These are phyloP conservation scores for Fusarium sp. DNA, from an alignment of 2,329 filamentous ascomycete species.

Conservation along the genomic window DNA sequence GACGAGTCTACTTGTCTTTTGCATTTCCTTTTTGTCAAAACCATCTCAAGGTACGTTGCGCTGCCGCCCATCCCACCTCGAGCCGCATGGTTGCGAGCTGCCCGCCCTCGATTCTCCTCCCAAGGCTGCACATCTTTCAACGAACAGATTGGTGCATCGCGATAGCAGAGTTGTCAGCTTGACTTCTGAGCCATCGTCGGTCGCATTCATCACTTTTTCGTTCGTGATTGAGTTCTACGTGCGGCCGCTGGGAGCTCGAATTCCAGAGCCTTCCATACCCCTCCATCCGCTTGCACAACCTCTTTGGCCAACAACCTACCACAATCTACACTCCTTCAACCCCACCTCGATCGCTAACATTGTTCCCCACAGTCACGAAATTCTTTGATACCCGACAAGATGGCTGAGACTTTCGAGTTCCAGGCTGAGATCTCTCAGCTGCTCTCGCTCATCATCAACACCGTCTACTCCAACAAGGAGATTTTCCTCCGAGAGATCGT, in stretches of 20 bases:
- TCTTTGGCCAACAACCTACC: slow-evolving; percentile 14
- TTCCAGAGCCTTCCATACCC: slow-evolving; percentile 33
- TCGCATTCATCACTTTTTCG: background rate
- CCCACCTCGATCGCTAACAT: slow-evolving; percentile 29
- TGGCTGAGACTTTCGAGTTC: slow-evolving; percentile 99
- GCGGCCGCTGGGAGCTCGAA: slow-evolving; percentile 3
- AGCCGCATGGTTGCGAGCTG: slow-evolving; percentile 17
- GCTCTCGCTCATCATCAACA: slow-evolving; percentile 99
- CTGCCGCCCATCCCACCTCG: background rate
- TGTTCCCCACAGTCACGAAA: slow-evolving; percentile 43
- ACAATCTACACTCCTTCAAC: background rate
- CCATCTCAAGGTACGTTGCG: slow-evolving; percentile 41
- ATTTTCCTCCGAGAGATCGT: slow-evolving; percentile 99
- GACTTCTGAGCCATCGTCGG: background rate
- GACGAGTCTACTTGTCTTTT: slow-evolving; percentile 41
- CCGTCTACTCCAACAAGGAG: slow-evolving; percentile 99
- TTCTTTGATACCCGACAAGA: slow-evolving; percentile 67
- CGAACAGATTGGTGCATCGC: background rate
- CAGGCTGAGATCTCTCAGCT: slow-evolving; percentile 99
- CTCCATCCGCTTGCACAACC: slow-evolving; percentile 29
- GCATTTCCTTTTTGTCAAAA: slow-evolving; percentile 41
- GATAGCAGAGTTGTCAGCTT: slow-evolving; percentile 1
- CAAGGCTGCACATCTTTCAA: background rate
- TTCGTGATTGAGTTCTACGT: background rate
- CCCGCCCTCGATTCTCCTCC: background rate